Evolutionary conservation across 1,139 yeast species (phyloP).

Genomic region (Groenewaldozyma sp.): DNA sequence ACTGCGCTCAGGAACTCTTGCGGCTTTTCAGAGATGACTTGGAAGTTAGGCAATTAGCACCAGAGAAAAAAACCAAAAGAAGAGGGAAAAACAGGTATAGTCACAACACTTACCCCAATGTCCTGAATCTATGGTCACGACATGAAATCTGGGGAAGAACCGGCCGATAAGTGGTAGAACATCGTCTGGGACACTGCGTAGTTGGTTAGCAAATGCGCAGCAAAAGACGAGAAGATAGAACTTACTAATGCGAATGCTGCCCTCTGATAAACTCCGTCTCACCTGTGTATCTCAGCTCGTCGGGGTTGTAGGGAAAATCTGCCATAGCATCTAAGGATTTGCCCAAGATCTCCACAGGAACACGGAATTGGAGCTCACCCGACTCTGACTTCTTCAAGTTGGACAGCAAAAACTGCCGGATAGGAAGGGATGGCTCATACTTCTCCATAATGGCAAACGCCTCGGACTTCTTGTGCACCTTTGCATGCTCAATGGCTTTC

Average conservation of each 20-base stretch:
- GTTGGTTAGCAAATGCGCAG: background rate
- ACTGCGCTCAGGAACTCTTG: slow-evolving; percentile 18
- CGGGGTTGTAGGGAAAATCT: slow-evolving; percentile 66
- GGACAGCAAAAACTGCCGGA: slow-evolving; percentile 75
- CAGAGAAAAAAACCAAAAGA: too few species aligned
- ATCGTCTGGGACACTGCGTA: slow-evolving; percentile 63
- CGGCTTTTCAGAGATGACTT: slow-evolving; percentile 23
- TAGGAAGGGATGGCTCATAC: slow-evolving; percentile 49
- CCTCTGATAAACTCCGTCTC: slow-evolving; percentile 81
- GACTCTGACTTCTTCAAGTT: slow-evolving; percentile 42
- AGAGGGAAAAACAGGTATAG: background rate
- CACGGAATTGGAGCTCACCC: slow-evolving; percentile 34
- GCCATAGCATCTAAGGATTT: slow-evolving; percentile 58
- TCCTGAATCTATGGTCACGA: slow-evolving; percentile 71
- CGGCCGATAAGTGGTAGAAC: slow-evolving; percentile 62
- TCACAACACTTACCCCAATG: slow-evolving; percentile 54
- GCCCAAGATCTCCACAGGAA: slow-evolving; percentile 64
- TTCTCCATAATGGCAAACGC: slow-evolving; percentile 57
- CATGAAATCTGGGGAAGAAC: slow-evolving; percentile 70
- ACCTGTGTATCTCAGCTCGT: slow-evolving; percentile 49
- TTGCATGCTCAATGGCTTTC: slow-evolving; percentile 37
- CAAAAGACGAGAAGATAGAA: slow-evolving; percentile 1
- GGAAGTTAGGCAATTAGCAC: too few species aligned
- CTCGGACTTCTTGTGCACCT: slow-evolving; percentile 47
- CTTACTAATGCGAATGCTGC: slow-evolving; percentile 50